Evolutionary conservation across 1,139 yeast genomes (phyloP), one percentile per base, ranked within the genome.

Genomic region (Geotrichum cucujoidarum): DNA sequence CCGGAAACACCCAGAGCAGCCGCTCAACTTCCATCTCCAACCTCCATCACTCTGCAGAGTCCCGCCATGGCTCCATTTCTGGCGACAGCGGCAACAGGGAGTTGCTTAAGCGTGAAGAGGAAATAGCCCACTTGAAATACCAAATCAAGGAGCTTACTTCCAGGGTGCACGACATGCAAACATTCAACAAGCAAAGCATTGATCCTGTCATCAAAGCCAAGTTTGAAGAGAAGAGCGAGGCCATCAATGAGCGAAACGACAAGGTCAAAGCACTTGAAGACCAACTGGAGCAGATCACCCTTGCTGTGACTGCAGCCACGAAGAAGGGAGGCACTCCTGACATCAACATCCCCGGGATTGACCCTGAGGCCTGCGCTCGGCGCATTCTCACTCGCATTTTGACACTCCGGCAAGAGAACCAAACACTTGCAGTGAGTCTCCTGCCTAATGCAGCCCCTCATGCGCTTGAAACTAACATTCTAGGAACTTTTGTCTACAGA

Each of bases 321-420:
- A 24, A 24, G 10, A 10, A 6, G 8, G 27, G 27, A 6, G 10
- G 10, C 10, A 24, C 10, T 10, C 27, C 27, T 18, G 53, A 51
- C 29, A 22, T 51, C 31, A 50, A 48, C 44, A 39, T 48, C 37
- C 53, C 49, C n/a, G 31, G 21, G 30, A 44, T 59, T 45, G 95
- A 87, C 59, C 85, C 81, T 42, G 80, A 83, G 56, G 92, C 86
- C 54, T 67, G 86, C 45, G 80, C 92, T 6, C 95, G 87, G 61
- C 82, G 84, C 56, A 78, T 86, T 48, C 71, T 86, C 43, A 73
- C 76, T 44, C 80, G 86, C 55, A 61, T 89, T 53, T 77, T 78
- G 51, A 68, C 74, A 50, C 68, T 88, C 54, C 78, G 80, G 21
- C 74, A 73, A 41, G 96, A 89, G 62, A 89, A 89, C 61, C 83